phyloP scores from a whole-genome alignment of 1,284 basidiomycete species.

The Moesziomyces parantarcticus region DNA sequence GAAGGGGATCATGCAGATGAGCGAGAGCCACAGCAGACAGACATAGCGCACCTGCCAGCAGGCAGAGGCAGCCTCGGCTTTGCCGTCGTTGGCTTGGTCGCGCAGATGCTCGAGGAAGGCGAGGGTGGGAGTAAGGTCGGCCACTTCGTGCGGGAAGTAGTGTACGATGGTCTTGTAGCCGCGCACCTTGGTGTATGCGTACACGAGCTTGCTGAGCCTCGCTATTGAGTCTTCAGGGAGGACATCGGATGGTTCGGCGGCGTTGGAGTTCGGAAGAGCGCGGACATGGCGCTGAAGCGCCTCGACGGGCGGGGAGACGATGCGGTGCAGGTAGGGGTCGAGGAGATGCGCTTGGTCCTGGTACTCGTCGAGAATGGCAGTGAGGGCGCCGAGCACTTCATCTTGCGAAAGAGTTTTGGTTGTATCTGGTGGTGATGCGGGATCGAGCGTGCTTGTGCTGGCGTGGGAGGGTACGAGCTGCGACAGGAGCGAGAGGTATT shows the following conservation, averaged over 20 bases:
- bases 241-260: not conserved
- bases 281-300: constrained; percentile 46
- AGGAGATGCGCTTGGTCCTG: constrained; percentile 88
- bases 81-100: not conserved
- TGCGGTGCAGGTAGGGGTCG: constrained; percentile 90
- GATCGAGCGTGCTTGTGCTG: not conserved
- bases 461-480: constrained; percentile 10
- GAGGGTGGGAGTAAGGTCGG: constrained; percentile 81
- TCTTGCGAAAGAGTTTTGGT: not conserved
- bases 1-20: constrained; percentile 94
- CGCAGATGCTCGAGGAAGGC: constrained; percentile 74
- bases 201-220: constrained; percentile 73
- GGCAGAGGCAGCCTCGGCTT: not conserved
- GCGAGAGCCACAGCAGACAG: constrained; percentile 88
- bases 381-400: constrained; percentile 10
- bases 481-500: constrained; percentile 38
- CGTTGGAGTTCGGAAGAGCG: not conserved
- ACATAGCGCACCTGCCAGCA: constrained; percentile 86
- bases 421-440: not conserved
- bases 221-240: constrained; percentile 2
- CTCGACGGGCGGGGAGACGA: constrained; percentile 81
- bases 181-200: constrained; percentile 86
- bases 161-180: constrained; percentile 91
- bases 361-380: constrained; percentile 77
- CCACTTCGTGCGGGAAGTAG: constrained; percentile 89